Conservation (phyloP, 2,329 filamentous ascomycete genomes). For the Reticulascus tulasneorum region DNA sequence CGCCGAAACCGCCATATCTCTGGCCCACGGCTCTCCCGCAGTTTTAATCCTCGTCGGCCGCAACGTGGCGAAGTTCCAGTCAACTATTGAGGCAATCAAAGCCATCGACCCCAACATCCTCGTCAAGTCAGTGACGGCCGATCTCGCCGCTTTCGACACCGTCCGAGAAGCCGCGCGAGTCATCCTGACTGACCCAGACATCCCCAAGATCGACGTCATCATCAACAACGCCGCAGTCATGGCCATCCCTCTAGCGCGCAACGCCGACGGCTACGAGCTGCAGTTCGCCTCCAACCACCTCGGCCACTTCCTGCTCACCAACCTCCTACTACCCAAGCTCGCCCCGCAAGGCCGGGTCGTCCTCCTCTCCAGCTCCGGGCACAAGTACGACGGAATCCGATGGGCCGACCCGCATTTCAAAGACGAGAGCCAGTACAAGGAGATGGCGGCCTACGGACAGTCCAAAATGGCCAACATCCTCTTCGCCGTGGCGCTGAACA, state of each 20-base stretch:
- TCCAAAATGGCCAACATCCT: constrained; percentile 25
- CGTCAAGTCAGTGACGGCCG: constrained; percentile 29
- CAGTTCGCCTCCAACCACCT: constrained; percentile 34
- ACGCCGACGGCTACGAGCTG: constrained; percentile 34
- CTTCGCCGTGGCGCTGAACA: constrained; percentile 24
- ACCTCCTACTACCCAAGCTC: constrained; percentile 28
- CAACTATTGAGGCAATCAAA: constrained; percentile 31
- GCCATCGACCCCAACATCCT: constrained; percentile 26
- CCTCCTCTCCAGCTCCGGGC: constrained; percentile 39
- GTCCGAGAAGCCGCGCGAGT: constrained; percentile 33
- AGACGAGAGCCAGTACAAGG: constrained; percentile 17
- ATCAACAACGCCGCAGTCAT: constrained; percentile 42
- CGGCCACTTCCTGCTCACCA: constrained; percentile 35
- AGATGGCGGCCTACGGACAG: constrained; percentile 21
- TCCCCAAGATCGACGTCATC: constrained; percentile 32
- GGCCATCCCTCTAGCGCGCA: constrained; percentile 25
- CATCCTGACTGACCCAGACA: constrained; percentile 27
- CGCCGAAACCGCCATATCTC: constrained; percentile 30
- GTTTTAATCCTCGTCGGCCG: constrained; percentile 44
- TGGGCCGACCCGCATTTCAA: constrained; percentile 42
- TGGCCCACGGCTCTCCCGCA: constrained; percentile 33
- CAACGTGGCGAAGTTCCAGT: constrained; percentile 32
- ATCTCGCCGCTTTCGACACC: constrained; percentile 34
- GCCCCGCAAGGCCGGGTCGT: constrained; percentile 30
- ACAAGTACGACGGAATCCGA: constrained; percentile 36